Base-by-base conservation (phyloP, 2,329 filamentous ascomycete species). In the Hypoxylon rubiginosum region DNA sequence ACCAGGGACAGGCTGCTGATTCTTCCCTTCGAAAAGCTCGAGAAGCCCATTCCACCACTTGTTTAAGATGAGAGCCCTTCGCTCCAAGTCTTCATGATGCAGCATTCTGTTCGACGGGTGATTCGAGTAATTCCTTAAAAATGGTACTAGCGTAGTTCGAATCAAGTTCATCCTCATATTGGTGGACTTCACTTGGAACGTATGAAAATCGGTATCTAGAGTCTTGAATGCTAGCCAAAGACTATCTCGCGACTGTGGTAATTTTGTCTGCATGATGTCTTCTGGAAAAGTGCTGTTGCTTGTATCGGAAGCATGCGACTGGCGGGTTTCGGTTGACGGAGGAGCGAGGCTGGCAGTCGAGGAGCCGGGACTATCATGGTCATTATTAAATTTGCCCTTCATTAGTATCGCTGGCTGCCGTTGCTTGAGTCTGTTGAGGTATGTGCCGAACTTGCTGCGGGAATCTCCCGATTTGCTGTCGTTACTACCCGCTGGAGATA, bases 11-110 rank as follows among this genome's bases (percentile, higher is more conserved):
- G 91, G 90, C 73, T 93, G 91, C 53, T 84, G 79, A 60, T 63
- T 72, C 71, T 62, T 80, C 70, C 91, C 91, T 70, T 94, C 90
- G 24, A 97, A 86, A 83, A 97, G 89, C 64, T 96, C 93, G 60
- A 97, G 81, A 41, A 97, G 82, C 1, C 88, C 90, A 46, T 85
- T 90, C 94, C 94, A 97, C 94, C 94, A 97, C 75, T 92, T 94
- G 77, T 96, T 93, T 62, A 97, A 81, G 51, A 97, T 92, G 48
- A 89, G 89, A 1, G 91, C 87, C 64, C 94, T 87, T 36, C 91
- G 87, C 73, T 97, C 94, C 48, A 97, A 80, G 76, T 97, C 93
- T 80, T 97, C 93, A 1, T 92, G 85, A n/a, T 87, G 83, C 49
- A 97, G 82, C 15, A 77, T 76, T 64, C 79, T 81, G 72, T 88